Conservation (phyloP, 306 rosid species). For the Fragaria nilgerrensis region DNA sequence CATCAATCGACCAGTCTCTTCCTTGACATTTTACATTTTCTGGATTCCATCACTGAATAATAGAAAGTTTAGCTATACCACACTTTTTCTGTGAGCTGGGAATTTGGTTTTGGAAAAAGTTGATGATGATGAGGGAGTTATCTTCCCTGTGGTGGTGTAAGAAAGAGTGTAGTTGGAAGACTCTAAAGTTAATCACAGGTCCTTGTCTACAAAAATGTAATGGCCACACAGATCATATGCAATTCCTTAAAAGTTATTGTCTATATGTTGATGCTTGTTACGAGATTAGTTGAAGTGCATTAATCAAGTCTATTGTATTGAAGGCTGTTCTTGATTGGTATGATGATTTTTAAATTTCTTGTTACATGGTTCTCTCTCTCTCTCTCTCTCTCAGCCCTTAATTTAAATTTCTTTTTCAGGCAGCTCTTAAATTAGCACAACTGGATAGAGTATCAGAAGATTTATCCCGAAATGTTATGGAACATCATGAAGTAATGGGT, state of each 20-base stretch:
- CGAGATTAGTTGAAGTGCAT: slow-evolving; percentile 1
- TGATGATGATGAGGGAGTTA: not conserved
- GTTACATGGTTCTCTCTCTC: not conserved
- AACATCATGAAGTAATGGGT: slow-evolving; percentile 99
- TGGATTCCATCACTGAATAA: not conserved
- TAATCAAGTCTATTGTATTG: not conserved
- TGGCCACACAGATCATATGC: not conserved
- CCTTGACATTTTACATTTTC: not conserved
- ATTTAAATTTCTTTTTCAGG: slow-evolving; percentile 38
- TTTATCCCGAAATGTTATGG: slow-evolving; percentile 88
- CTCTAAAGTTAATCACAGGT: not conserved
- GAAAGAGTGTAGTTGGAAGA: not conserved
- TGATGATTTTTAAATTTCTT: not conserved
- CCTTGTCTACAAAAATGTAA: not conserved
- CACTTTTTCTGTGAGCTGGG: not conserved
- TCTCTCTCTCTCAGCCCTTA: not conserved
- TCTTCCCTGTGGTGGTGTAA: not conserved
- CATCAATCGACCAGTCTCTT: not conserved
- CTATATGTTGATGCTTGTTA: not conserved
- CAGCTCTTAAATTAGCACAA: slow-evolving; percentile 83
- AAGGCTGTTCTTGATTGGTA: not conserved
- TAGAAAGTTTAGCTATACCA: not conserved
- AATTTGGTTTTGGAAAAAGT: not conserved
- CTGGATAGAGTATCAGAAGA: slow-evolving; percentile 88
- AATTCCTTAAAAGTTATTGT: not conserved